Conservation (phyloP, 495 filamentous ascomycete genomes). For the Thermothielavioides terrestris region DNA sequence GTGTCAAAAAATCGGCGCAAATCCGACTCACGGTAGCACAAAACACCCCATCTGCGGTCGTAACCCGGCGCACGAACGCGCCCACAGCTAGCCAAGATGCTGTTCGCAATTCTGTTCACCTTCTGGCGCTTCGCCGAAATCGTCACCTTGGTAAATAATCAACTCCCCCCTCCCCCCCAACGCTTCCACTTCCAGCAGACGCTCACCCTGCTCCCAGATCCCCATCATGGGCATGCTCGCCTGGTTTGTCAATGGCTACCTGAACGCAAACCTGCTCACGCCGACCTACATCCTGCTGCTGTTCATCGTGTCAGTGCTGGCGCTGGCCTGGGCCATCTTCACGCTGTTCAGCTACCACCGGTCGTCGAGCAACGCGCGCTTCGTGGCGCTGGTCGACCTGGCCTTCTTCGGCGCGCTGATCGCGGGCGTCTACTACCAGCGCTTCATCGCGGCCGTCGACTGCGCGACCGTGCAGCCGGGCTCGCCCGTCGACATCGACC, state of each 20-base stretch:
- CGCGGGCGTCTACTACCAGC: conserved; percentile 65
- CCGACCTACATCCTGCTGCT: conserved; percentile 76
- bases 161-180: neutral
- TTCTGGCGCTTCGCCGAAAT: conserved; percentile 77
- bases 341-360: conserved; percentile 76
- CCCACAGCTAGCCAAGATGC: conserved; percentile 59
- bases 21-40: too few species aligned
- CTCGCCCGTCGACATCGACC: conserved; percentile 39
- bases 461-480: conserved; percentile 50
- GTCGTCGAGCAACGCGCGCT: conserved; percentile 58
- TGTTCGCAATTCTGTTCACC: conserved; percentile 73
- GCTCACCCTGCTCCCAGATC: conserved; percentile 40
- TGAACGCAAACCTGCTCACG: conserved; percentile 60
- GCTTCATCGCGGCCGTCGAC: conserved; percentile 56
- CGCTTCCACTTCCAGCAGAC: neutral
- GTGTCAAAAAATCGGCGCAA: too few species aligned
- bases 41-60: too few species aligned
- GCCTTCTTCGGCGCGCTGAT: conserved; percentile 77
- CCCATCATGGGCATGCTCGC: conserved; percentile 83
- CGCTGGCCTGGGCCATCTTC: conserved; percentile 66
- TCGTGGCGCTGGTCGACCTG: conserved; percentile 73
- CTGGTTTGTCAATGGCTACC: conserved; percentile 73
- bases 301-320: conserved; percentile 83
- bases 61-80: too few species aligned
- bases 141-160: conserved; percentile 54